Conservation (phyloP, 352 stramenopile species). For the Globisporangium nagaii region DNA sequence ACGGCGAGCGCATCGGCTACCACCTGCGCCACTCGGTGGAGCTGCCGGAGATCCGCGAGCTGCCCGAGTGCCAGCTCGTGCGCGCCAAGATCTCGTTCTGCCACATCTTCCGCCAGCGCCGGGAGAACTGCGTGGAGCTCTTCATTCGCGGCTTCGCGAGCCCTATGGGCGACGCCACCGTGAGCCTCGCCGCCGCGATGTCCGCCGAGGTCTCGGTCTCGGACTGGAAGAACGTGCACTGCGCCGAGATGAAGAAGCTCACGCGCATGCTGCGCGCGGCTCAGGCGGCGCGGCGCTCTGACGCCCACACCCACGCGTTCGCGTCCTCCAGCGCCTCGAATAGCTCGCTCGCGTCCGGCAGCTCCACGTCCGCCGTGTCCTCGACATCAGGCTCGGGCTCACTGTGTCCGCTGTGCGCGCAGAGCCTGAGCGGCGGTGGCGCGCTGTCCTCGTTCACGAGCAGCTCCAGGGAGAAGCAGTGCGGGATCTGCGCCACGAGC, state of each 20-base stretch:
- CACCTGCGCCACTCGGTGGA: conserved; percentile 49
- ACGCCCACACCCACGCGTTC: not conserved
- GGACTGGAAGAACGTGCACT: conserved; percentile 13
- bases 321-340: not conserved
- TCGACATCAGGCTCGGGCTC: not conserved
- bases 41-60: conserved; percentile 26
- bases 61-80: conserved; percentile 28
- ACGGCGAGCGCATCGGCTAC: conserved; percentile 47
- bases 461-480: not conserved
- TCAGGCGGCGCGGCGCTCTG: not conserved
- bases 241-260: conserved; percentile 44
- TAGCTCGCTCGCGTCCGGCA: not conserved
- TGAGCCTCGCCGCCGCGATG: conserved; percentile 21
- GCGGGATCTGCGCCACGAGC: conserved; percentile 5
- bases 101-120: conserved; percentile 34
- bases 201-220: not conserved
- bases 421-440: not conserved
- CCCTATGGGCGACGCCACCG: conserved; percentile 22
- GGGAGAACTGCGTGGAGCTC: conserved; percentile 27
- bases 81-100: conserved; percentile 40
- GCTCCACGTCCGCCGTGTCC: not conserved
- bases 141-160: conserved; percentile 29
- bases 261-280: conserved; percentile 3
- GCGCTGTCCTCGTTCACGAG: not conserved
- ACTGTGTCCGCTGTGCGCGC: not conserved